Evolutionary conservation across 805 yeast species (phyloP).

Genomic region (Torulaspora indica): DNA sequence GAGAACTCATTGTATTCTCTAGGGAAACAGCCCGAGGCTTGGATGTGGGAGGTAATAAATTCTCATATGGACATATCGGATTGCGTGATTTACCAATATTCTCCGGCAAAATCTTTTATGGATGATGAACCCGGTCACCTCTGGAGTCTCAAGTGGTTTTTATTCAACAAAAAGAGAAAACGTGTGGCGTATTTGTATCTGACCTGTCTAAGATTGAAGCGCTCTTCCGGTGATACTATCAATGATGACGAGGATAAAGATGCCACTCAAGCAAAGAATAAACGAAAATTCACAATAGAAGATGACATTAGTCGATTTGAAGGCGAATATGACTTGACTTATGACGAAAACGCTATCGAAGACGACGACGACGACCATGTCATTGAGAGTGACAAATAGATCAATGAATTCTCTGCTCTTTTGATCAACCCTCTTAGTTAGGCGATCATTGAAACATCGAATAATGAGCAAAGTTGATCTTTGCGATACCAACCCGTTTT

Average conservation of each 20-base stretch:
- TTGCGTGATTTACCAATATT: conserved; percentile 61
- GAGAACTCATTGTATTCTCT: conserved; percentile 71
- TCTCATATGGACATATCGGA: conserved; percentile 62
- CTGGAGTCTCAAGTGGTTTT: conserved; percentile 74
- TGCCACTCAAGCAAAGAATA: conserved; percentile 11
- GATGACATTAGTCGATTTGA: conserved; percentile 39
- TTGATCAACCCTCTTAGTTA: no score
- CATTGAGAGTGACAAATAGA: conserved; percentile 6
- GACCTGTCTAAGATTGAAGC: conserved; percentile 46
- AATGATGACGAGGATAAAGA: conserved; percentile 38
- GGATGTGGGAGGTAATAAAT: conserved; percentile 87
- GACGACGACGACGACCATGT: conserved; percentile 35
- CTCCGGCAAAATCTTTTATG: conserved; percentile 37
- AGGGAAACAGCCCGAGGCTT: conserved; percentile 52
- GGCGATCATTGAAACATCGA: not conserved
- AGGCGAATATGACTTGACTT: conserved; percentile 45
- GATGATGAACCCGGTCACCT: conserved; percentile 40
- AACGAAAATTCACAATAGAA: conserved; percentile 37
- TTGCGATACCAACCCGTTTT: not conserved
- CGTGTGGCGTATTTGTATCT: conserved; percentile 84
- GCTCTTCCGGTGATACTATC: conserved; percentile 36
- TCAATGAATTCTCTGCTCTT: not conserved
- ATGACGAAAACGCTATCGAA: conserved; percentile 39
- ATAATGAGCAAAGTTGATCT: not conserved
- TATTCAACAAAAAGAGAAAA: conserved; percentile 85